A percentile compares a stretch with the other conserved stretches of the same genome.
phyloP scores from a whole-genome alignment of 1,284 basidiomycete genomes.

The Rhodotorula mucilaginosa region DNA sequence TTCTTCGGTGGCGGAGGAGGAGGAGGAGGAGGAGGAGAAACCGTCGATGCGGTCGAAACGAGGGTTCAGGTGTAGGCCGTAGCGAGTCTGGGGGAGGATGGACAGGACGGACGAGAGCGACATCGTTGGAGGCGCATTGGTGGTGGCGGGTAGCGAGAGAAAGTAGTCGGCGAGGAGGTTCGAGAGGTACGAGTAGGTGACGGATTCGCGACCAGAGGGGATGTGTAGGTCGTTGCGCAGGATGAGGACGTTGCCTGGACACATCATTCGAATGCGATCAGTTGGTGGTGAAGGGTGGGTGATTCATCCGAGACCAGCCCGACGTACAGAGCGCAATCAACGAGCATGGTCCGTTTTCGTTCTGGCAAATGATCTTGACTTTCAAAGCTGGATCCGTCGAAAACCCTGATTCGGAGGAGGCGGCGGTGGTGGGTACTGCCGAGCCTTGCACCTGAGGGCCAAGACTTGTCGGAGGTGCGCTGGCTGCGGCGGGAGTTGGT shows the following conservation, averaged over 20 bases:
- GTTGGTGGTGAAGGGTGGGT: too few species aligned
- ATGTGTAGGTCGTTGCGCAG: constrained; percentile 72
- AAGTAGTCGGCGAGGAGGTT: constrained; percentile 79
- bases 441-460: background rate
- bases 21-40: constrained; percentile 60
- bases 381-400: constrained; percentile 41
- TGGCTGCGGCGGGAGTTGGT: constrained; percentile 18
- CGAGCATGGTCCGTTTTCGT: constrained; percentile 71
- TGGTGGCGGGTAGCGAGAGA: constrained; percentile 53
- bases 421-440: background rate
- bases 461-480: background rate
- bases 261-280: background rate
- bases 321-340: constrained; percentile 76
- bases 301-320: too few species aligned
- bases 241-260: constrained; percentile 74
- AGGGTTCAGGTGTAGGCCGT: constrained; percentile 83
- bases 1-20: constrained; percentile 27
- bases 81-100: constrained; percentile 71
- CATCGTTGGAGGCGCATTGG: constrained; percentile 44
- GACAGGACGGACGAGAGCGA: constrained; percentile 75
- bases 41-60: constrained; percentile 65
- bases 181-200: constrained; percentile 78
- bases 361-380: constrained; percentile 73
- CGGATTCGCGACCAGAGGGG: constrained; percentile 59
- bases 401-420: background rate